Evolutionary conservation across 352 stramenopile genomes (phyloP).

Genomic region (Globisporangium spinosum): DNA sequence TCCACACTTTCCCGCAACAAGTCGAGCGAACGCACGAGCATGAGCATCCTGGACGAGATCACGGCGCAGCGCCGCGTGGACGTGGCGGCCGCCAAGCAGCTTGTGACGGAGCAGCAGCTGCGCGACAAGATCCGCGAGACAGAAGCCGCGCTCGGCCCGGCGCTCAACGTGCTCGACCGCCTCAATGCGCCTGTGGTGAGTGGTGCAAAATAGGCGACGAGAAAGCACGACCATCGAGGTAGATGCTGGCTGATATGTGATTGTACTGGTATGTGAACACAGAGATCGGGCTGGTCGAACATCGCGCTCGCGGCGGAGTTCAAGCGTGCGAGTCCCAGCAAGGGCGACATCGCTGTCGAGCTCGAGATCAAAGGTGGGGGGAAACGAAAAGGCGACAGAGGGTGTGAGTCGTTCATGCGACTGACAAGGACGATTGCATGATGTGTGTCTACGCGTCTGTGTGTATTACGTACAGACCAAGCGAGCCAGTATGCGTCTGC

Average conservation of each 20-base stretch:
- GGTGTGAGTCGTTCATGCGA: no score
- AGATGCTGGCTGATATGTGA: neutral
- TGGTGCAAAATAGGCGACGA: conserved; percentile 19
- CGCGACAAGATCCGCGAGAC: conserved; percentile 70
- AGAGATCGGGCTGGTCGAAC: conserved; percentile 56
- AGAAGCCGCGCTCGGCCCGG: conserved; percentile 72
- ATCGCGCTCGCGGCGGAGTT: conserved; percentile 97
- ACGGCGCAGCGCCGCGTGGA: conserved; percentile 64
- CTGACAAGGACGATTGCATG: neutral
- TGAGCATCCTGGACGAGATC: conserved; percentile 82
- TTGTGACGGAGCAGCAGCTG: conserved; percentile 47
- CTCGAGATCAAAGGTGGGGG: conserved; percentile 52
- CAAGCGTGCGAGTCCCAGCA: conserved; percentile 96
- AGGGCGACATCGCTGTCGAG: conserved; percentile 92
- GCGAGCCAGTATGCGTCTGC: conserved; percentile 88
- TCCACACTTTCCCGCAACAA: neutral
- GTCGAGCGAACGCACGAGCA: conserved; percentile 15
- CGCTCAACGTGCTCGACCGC: conserved; percentile 85
- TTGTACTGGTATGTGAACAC: neutral
- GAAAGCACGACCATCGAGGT: no score
- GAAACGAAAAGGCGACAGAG: neutral
- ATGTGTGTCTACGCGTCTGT: neutral
- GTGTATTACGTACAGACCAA: conserved; percentile 62
- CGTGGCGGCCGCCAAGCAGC: conserved; percentile 55
- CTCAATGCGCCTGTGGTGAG: conserved; percentile 74